Base-by-base conservation (phyloP, 2,329 filamentous ascomycete species). In the Malbranchea zuffiana region DNA sequence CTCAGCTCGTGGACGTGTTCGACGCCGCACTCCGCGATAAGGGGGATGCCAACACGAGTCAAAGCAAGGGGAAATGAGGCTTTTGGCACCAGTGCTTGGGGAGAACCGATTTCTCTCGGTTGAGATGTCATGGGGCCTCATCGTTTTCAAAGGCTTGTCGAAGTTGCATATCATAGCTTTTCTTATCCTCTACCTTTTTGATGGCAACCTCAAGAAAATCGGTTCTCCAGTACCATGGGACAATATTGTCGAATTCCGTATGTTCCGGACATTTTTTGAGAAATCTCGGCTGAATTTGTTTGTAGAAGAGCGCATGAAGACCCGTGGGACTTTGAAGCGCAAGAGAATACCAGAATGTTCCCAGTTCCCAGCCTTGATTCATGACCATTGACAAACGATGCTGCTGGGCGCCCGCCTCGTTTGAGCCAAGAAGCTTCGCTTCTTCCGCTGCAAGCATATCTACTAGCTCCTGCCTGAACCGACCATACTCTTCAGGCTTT, bases 391-490 rank as follows among this genome's bases (percentile, higher is more conserved):
- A n/a, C n/a, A n/a, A n/a, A 8, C 18, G 31, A 33, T 33, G 19
- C 31, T 32, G 29, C 29, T 33, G 18, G 31, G 6, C 19, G 31
- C n/a, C 16, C 16, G 7, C 18, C 6, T 13, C n/a, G 31, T 15
- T 19, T 24, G 16, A 11, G 15, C 12, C 31, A 13, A 23, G 5
- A 10, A 32, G 16, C 16, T 12, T 15, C 17, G 13, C 28, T 35
- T 51, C 47, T 32, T 48, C 47, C 8, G 43, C 27, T 25, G 44
- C 41, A 25, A 50, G 47, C 15, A 42, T 30, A 28, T 47, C 38
- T 25, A 42, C 33, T 20, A 51, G 47, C 19, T 52, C 45, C 32
- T 32, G n/a, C 11, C 42, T 29, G 19, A 40, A 30, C 12, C 26
- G 32, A 11, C 37, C 30, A 32, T 40, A 50, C 19, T 25, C 27